These are phyloP conservation scores for Amanita phalloides DNA, from an alignment of 768 basidiomycete genomes.

Conservation along the genomic window DNA sequence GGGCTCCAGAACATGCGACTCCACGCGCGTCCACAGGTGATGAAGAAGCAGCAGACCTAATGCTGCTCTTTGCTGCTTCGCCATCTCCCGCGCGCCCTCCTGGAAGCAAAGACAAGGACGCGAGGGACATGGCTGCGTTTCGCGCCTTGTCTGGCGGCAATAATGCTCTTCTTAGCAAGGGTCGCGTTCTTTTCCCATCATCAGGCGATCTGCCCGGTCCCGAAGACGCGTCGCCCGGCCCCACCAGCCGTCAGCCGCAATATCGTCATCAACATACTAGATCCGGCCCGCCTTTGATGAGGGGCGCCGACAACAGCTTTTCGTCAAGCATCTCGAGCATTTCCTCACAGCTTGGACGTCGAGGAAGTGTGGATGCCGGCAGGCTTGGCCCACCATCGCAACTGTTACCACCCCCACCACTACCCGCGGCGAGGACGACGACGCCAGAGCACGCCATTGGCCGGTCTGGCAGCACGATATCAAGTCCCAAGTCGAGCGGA, in stretches of 20 bases:
- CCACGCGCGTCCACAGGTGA: slow-evolving; percentile 57
- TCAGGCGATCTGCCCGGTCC: slow-evolving; percentile 2
- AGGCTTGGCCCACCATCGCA: slow-evolving; percentile 11
- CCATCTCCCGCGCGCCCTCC: slow-evolving; percentile 63
- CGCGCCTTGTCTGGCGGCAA: slow-evolving; percentile 41
- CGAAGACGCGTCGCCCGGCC: slow-evolving; percentile 8
- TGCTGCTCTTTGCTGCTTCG: slow-evolving; percentile 78
- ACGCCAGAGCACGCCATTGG: slow-evolving; percentile 8
- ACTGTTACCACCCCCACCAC: slow-evolving; percentile 21
- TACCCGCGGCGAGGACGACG: slow-evolving; percentile 9
- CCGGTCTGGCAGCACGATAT: slow-evolving; percentile 13
- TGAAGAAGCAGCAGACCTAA: slow-evolving; percentile 71
- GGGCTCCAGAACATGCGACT: slow-evolving; percentile 21
- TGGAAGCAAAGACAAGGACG: slow-evolving; percentile 26
- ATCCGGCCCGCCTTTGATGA: slow-evolving; percentile 8
- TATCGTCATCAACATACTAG: slow-evolving; percentile 5
- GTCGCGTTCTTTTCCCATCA: slow-evolving; percentile 62
- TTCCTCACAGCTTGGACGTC: slow-evolving; percentile 17
- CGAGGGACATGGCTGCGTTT: slow-evolving; percentile 45
- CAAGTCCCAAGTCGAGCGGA: slow-evolving; percentile 23
- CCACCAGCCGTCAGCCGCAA: slow-evolving; percentile 3
- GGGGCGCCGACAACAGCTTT: slow-evolving; percentile 27
- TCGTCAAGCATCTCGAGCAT: slow-evolving; percentile 29
- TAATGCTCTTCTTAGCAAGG: slow-evolving; percentile 42
- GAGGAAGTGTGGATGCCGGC: background rate